These are phyloP conservation scores for Trichosanthes cucumerina DNA, from an alignment of 306 rosid genomes.

Conservation along the genomic window DNA sequence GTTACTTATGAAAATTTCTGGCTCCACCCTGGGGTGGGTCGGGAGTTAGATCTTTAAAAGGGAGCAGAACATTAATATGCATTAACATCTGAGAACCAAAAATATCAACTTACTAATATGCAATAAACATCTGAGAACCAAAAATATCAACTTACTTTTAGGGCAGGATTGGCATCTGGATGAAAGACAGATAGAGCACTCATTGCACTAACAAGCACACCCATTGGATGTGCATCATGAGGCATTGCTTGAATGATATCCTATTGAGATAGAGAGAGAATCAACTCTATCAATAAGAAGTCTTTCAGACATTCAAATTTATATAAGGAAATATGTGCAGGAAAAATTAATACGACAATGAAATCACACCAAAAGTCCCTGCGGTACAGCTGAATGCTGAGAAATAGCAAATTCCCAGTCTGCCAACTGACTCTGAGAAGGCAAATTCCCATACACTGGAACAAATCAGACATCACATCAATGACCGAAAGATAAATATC, in stretches of 20 bases:
- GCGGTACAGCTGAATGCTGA: conserved; percentile 89
- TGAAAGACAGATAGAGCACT: conserved; percentile 82
- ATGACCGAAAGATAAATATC: not conserved
- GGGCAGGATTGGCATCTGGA: conserved; percentile 93
- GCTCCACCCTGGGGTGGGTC: not conserved
- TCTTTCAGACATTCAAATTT: not conserved
- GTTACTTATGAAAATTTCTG: not conserved
- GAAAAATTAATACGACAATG: not conserved
- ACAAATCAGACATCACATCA: not conserved
- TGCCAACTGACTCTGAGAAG: conserved; percentile 51
- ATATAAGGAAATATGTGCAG: not conserved
- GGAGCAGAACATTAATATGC: not conserved
- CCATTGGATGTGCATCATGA: conserved; percentile 98
- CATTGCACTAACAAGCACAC: conserved; percentile 74
- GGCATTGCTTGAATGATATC: conserved; percentile 85
- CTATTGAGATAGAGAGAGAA: conserved; percentile 29
- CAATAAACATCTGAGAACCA: not conserved
- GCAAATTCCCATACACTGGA: conserved; percentile 87
- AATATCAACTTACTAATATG: conserved; percentile 34
- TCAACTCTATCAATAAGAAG: not conserved
- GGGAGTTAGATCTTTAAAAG: not conserved
- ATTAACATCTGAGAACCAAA: not conserved
- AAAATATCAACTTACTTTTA: conserved; percentile 36
- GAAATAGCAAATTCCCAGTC: conserved; percentile 80
- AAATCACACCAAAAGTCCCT: conserved; percentile 66